A percentile compares a stretch with the other conserved stretches of the same genome.
These are phyloP conservation scores for Diversispora epigaea DNA, from an alignment of 192 early-diverging fungal species.

Conservation along the genomic window DNA sequence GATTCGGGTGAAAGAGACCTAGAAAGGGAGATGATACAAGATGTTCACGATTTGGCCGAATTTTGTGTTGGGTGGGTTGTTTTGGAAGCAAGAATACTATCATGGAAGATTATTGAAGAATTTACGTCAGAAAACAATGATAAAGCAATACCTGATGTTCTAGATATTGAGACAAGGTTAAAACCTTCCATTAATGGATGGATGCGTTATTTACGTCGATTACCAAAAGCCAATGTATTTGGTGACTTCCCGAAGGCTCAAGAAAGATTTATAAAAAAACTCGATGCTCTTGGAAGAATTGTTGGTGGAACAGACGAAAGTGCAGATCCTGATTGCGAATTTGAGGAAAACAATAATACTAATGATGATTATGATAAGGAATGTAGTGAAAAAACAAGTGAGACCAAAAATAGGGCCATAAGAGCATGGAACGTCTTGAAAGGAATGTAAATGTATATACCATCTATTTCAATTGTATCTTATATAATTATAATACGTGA, in stretches of 20 bases:
- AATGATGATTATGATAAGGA: not conserved
- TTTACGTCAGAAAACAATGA: constrained; percentile 9
- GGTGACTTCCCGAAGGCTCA: constrained; percentile 1
- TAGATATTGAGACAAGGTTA: constrained; percentile 2
- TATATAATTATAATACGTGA: too few species aligned
- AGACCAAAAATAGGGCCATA: constrained; percentile 12
- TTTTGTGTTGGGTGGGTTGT: constrained; percentile 34
- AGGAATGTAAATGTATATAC: not conserved
- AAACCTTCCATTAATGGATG: constrained; percentile 1
- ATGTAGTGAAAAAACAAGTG: not conserved
- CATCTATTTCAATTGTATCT: not conserved
- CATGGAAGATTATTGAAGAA: constrained; percentile 28
- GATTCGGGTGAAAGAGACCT: not conserved
- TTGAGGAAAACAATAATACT: not conserved
- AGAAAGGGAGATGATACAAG: not conserved
- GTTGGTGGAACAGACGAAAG: constrained; percentile 1
- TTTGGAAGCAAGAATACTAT: constrained; percentile 18
- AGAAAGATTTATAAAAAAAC: constrained; percentile 12
- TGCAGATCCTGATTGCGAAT: not conserved
- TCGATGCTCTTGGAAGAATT: not conserved
- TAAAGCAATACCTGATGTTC: constrained; percentile 10
- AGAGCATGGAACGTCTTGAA: constrained; percentile 21
- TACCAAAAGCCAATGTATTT: constrained; percentile 14
- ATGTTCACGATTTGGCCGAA: constrained; percentile 29
- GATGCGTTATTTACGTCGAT: constrained; percentile 15